Conservation (phyloP, 192 early-diverging fungal species). For the Podila verticillata region DNA sequence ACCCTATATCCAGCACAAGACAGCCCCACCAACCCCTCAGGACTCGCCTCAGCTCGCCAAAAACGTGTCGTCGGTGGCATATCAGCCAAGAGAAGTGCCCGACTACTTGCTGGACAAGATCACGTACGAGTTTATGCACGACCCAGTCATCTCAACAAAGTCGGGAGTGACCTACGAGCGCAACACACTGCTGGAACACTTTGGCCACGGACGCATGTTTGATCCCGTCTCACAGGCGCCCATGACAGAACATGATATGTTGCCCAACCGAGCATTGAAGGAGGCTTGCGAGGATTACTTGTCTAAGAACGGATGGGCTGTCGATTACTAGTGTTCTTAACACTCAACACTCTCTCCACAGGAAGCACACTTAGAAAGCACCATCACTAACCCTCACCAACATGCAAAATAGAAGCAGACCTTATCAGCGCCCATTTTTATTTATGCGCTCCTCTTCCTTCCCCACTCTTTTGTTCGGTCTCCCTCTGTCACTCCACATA, state of each 20-base stretch:
- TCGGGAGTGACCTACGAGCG: slow-evolving; percentile 82
- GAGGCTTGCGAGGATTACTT: slow-evolving; percentile 72
- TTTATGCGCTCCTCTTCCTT: background rate
- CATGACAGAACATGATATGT: slow-evolving; percentile 71
- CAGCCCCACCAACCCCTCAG: slow-evolving; percentile 26
- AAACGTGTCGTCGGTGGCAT: background rate
- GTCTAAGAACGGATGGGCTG: slow-evolving; percentile 70
- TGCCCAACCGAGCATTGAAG: slow-evolving; percentile 81
- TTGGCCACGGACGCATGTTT: slow-evolving; percentile 82
- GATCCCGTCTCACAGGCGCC: slow-evolving; percentile 80
- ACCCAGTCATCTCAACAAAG: slow-evolving; percentile 70
- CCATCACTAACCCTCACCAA: background rate
- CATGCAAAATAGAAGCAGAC: background rate
- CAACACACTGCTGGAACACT: slow-evolving; percentile 75
- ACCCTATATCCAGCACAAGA: slow-evolving; percentile 66
- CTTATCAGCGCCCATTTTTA: too few species aligned
- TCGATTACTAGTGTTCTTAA: slow-evolving; percentile 42
- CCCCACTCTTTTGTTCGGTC: background rate
- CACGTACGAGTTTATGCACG: slow-evolving; percentile 85
- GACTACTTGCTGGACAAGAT: slow-evolving; percentile 76
- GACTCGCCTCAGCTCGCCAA: slow-evolving; percentile 10
- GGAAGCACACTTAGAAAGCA: background rate
- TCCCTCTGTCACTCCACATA: too few species aligned
- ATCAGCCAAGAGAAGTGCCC: slow-evolving; percentile 56
- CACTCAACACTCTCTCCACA: too few species aligned